phyloP scores from a whole-genome alignment of 345 rosid species.

The Eucalyptus grandis region DNA sequence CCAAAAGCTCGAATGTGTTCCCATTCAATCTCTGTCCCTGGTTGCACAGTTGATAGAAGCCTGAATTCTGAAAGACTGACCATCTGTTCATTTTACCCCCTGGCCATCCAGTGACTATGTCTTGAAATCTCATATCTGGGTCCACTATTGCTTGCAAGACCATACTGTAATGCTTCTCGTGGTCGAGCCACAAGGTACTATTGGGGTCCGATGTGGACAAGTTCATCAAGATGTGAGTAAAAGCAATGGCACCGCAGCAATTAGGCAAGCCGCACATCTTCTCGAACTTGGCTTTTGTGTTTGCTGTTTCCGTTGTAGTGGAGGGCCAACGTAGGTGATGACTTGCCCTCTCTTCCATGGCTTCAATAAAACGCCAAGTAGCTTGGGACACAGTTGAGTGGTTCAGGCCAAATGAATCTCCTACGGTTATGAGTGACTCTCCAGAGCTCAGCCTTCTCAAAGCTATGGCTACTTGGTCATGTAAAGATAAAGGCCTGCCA shows the following conservation, averaged over 20 bases:
- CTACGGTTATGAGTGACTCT: conserved; percentile 30
- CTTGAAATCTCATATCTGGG: conserved; percentile 47
- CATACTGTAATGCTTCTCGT: conserved; percentile 49
- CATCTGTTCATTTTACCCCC: conserved; percentile 35
- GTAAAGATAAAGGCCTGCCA: conserved; percentile 31
- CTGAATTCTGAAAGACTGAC: conserved; percentile 30
- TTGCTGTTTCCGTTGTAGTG: conserved; percentile 12
- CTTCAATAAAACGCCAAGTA: conserved; percentile 59
- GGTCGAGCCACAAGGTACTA: conserved; percentile 39
- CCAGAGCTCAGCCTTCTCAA: conserved; percentile 51
- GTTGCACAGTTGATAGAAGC: conserved; percentile 30
- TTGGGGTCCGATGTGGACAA: conserved; percentile 35
- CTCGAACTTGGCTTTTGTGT: conserved; percentile 43
- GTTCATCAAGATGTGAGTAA: conserved; percentile 44
- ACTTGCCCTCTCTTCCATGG: conserved; percentile 51
- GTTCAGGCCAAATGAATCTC: conserved; percentile 41
- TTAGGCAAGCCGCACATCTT: conserved; percentile 44
- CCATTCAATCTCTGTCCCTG: conserved; percentile 38
- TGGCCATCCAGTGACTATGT: conserved; percentile 66
- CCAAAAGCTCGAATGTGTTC: conserved; percentile 12
- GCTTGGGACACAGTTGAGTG: conserved; percentile 56
- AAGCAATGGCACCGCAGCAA: conserved; percentile 51
- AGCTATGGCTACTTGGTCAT: conserved; percentile 51
- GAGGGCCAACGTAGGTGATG: conserved; percentile 53
- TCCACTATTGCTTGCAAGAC: conserved; percentile 50